phyloP scores from a whole-genome alignment of 1,139 yeast genomes.

The Blastobotrys apis region DNA sequence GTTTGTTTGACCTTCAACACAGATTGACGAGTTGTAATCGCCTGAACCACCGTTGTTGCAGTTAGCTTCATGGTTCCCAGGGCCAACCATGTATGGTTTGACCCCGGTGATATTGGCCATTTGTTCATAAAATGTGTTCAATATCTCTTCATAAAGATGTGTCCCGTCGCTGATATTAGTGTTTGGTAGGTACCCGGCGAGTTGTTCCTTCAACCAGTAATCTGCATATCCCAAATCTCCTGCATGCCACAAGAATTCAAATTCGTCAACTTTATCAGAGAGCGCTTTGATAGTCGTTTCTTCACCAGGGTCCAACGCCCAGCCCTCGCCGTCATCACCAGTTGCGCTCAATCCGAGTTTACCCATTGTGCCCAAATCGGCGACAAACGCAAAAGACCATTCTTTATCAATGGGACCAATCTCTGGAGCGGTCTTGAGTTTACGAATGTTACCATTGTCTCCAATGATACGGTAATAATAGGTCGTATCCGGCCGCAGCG shows the following conservation, averaged over 20 bases:
- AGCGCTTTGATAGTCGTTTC: constrained; percentile 28
- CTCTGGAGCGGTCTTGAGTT: constrained; percentile 23
- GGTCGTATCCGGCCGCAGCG: constrained; percentile 28
- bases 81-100: constrained; percentile 32
- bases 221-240: constrained; percentile 35
- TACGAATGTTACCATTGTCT: constrained; percentile 11
- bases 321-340: constrained; percentile 18
- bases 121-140: constrained; percentile 28
- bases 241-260: constrained; percentile 29
- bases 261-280: constrained; percentile 21
- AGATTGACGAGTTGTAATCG: constrained; percentile 20
- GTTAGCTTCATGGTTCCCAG: constrained; percentile 33
- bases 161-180: constrained; percentile 16
- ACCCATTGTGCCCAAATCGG: constrained; percentile 31
- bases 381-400: constrained; percentile 28
- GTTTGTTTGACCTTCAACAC: constrained; percentile 26
- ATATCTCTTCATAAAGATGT: constrained; percentile 21
- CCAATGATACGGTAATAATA: constrained; percentile 30
- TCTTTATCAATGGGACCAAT: constrained; percentile 14
- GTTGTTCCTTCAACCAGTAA: constrained; percentile 27
- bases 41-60: constrained; percentile 30
- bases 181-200: constrained; percentile 22
- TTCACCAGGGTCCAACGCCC: constrained; percentile 20
- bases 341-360: constrained; percentile 21
- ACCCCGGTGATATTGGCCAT: constrained; percentile 23